These are phyloP conservation scores for Physcomitrellopsis africana DNA, from an alignment of 225 moss, liverwort and hornwort genomes.

Conservation along the genomic window DNA sequence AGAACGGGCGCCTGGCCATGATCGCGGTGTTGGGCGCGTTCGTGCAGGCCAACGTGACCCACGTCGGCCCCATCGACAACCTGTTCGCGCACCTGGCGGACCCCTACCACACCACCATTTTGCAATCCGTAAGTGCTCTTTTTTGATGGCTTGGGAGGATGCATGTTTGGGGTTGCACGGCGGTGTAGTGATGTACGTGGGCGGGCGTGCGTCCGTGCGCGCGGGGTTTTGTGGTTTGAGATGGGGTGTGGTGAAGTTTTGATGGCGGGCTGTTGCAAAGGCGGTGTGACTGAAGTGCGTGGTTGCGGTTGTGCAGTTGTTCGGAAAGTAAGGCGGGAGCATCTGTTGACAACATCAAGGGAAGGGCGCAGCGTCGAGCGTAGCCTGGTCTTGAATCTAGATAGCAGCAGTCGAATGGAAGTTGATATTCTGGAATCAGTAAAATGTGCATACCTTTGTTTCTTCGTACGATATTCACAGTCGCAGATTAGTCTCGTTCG, in stretches of 20 bases:
- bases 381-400: slow-evolving; percentile 14
- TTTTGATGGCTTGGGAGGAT: neutral
- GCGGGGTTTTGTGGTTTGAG: no score
- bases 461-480: slow-evolving; percentile 8
- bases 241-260: neutral
- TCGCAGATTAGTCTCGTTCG: neutral
- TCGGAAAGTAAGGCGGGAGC: slow-evolving; percentile 15
- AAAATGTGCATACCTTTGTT: slow-evolving; percentile 25
- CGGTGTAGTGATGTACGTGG: no score
- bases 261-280: no score
- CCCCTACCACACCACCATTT: slow-evolving; percentile 69
- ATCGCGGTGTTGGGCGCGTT: slow-evolving; percentile 66
- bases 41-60: slow-evolving; percentile 69
- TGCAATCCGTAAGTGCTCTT: slow-evolving; percentile 26
- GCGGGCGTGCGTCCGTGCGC: no score
- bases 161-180: neutral
- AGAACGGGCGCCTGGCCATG: slow-evolving; percentile 80
- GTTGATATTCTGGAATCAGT: slow-evolving; percentile 18
- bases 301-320: neutral
- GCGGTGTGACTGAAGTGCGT: neutral
- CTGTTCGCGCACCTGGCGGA: slow-evolving; percentile 70
- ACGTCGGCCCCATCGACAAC: slow-evolving; percentile 74
- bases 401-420: slow-evolving; percentile 2
- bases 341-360: slow-evolving; percentile 26
- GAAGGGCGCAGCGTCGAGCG: slow-evolving; percentile 7